Conservation (phyloP, 2,329 filamentous ascomycete genomes). For the Aspergillus fructus region DNA sequence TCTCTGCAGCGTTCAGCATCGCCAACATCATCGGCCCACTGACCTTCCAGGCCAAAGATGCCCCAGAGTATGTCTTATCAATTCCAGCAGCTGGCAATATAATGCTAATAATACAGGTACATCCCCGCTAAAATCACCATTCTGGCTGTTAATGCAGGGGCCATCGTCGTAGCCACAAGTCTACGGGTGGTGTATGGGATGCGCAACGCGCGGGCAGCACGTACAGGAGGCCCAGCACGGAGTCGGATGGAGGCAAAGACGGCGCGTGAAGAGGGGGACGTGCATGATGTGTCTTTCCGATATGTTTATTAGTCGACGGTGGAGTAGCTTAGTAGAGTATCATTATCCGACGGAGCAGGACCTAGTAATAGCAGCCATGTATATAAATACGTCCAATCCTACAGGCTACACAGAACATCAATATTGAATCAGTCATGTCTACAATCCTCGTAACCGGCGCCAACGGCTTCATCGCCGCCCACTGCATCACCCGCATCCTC, state of each 20-base stretch:
- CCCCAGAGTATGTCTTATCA: constrained; percentile 33
- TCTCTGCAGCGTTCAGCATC: constrained; percentile 44
- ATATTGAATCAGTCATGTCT: no score
- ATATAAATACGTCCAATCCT: no score
- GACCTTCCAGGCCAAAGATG: constrained; percentile 45
- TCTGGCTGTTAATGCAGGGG: constrained; percentile 32
- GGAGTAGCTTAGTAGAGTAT: not conserved
- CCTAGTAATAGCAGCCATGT: no score
- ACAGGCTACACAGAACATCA: no score
- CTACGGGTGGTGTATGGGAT: constrained; percentile 27
- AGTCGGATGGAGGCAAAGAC: constrained; percentile 20
- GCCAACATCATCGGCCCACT: constrained; percentile 38
- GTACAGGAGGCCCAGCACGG: constrained; percentile 19
- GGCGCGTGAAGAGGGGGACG: constrained; percentile 14
- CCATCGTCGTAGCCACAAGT: constrained; percentile 26
- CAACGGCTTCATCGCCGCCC: no score
- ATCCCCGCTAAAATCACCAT: constrained; percentile 41
- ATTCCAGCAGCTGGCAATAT: no score
- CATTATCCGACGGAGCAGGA: no score
- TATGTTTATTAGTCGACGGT: constrained; percentile 27
- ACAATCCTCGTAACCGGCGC: no score
- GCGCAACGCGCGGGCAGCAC: constrained; percentile 26
- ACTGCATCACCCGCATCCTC: no score
- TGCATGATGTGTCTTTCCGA: constrained; percentile 20
- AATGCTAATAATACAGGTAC: constrained; percentile 14